Evolutionary conservation across 176 grass and related monocot species (phyloP).

Genomic region (Aegilops tauschii): DNA sequence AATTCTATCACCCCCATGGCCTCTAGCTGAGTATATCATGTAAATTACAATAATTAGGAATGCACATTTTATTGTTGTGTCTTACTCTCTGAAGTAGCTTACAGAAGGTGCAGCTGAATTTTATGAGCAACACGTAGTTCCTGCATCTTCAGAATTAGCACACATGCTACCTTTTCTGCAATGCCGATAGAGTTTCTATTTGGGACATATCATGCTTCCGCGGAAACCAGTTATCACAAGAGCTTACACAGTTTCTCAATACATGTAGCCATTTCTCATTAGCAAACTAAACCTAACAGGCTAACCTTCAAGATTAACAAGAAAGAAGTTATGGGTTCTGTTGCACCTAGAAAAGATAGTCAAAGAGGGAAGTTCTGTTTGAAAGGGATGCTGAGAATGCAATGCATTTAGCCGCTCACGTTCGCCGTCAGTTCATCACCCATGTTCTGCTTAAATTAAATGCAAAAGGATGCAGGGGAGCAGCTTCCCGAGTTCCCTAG

Average conservation of each 20-base stretch:
- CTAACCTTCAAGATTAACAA: slow-evolving; percentile 13
- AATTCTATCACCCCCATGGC: neutral
- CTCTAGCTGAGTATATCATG: neutral
- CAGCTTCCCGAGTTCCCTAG: slow-evolving; percentile 29
- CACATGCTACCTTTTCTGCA: no score
- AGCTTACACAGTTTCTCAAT: neutral
- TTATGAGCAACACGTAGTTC: neutral
- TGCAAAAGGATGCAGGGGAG: neutral
- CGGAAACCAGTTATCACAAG: no score
- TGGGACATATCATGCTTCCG: no score
- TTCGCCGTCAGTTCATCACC: slow-evolving; percentile 24
- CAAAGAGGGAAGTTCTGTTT: neutral
- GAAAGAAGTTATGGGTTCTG: neutral
- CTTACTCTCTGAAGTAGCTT: neutral
- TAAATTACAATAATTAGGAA: neutral
- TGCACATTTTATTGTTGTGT: neutral
- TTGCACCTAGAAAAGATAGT: no score
- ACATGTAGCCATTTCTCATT: slow-evolving; percentile 6
- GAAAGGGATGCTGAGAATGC: slow-evolving; percentile 28
- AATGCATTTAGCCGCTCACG: slow-evolving; percentile 23
- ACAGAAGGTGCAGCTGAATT: neutral
- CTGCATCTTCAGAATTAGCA: neutral
- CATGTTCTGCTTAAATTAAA: slow-evolving; percentile 41
- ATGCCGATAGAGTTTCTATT: no score
- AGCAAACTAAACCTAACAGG: slow-evolving; percentile 19